Conservation (phyloP, 139 green algal genomes). For the Yamagishiella unicocca region DNA sequence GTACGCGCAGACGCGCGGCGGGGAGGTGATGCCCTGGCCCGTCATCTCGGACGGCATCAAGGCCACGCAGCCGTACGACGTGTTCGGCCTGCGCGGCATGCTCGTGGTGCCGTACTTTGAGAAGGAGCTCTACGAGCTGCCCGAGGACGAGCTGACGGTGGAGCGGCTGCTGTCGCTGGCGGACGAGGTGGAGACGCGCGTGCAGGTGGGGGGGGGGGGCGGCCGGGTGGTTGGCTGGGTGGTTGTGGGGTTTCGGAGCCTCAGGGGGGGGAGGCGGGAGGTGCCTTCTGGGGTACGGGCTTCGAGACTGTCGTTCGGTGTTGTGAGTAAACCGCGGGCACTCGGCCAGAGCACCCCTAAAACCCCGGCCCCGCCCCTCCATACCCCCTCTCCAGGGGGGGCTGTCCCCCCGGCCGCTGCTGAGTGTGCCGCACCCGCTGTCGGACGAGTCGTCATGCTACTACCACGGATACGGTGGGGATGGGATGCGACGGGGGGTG, state of each 20-base stretch:
- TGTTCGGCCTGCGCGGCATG: conserved; percentile 75
- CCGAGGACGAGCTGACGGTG: conserved; percentile 61
- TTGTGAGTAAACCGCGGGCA: neutral
- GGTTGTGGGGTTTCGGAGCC: too few relatives aligned
- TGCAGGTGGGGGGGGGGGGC: conserved; percentile 54
- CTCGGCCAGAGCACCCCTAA: neutral
- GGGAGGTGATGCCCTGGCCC: conserved; percentile 73
- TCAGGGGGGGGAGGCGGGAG: neutral
- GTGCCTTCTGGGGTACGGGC: neutral
- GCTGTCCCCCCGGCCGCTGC: conserved; percentile 63
- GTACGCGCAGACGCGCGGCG: conserved; percentile 46
- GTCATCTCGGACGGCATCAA: conserved; percentile 76
- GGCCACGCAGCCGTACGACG: conserved; percentile 77
- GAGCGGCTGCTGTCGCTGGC: conserved; percentile 71
- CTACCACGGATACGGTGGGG: conserved; percentile 76
- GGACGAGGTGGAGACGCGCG: conserved; percentile 74
- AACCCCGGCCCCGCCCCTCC: neutral
- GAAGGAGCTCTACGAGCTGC: conserved; percentile 85
- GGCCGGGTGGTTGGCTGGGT: neutral
- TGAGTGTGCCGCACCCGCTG: conserved; percentile 84
- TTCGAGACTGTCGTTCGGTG: neutral
- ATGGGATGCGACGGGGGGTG: neutral
- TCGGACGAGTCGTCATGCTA: conserved; percentile 81
- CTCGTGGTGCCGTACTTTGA: conserved; percentile 89
- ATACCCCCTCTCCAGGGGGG: conserved; percentile 54